phyloP scores from a whole-genome alignment of 352 stramenopile species.

The Phytophthora hibernalis region DNA sequence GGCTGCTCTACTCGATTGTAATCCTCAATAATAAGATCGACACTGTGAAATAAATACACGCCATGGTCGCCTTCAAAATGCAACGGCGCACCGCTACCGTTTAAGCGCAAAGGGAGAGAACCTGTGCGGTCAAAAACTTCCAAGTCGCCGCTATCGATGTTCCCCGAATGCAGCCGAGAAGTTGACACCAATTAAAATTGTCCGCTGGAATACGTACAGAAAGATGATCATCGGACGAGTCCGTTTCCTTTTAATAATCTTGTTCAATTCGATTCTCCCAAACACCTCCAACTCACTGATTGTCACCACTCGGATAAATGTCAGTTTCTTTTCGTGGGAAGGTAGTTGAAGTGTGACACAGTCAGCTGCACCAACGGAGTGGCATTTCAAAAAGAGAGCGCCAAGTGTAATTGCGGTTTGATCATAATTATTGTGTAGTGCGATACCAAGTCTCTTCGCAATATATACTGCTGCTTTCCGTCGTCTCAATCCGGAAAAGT shows the following conservation, averaged over 20 bases:
- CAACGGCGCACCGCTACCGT: background rate
- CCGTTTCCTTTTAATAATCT: conserved; percentile 1
- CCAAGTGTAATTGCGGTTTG: conserved; percentile 39
- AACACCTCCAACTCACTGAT: conserved; percentile 34
- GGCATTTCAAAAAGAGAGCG: conserved; percentile 48
- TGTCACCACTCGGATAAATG: conserved; percentile 22
- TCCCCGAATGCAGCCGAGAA: conserved; percentile 45
- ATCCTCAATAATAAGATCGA: conserved; percentile 44
- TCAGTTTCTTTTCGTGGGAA: conserved; percentile 21
- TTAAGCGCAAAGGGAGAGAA: conserved; percentile 39
- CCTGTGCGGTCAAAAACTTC: conserved; percentile 54
- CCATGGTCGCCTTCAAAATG: conserved; percentile 13
- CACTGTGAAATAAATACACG: conserved; percentile 42
- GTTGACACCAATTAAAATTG: conserved; percentile 45
- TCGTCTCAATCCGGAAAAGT: conserved; percentile 38
- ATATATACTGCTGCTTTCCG: conserved; percentile 39
- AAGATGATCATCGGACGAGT: background rate
- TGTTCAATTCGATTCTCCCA: conserved; percentile 18
- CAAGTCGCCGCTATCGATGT: conserved; percentile 45
- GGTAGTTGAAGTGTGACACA: conserved; percentile 26
- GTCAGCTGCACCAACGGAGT: conserved; percentile 16
- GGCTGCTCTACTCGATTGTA: conserved; percentile 16
- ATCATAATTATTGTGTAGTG: background rate
- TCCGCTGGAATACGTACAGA: conserved; percentile 22
- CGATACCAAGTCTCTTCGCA: conserved; percentile 24